A percentile compares a stretch with the other conserved stretches of the same genome.
Conservation (phyloP, 2,329 filamentous ascomycete genomes). For the Ceratocystis huliohia region DNA sequence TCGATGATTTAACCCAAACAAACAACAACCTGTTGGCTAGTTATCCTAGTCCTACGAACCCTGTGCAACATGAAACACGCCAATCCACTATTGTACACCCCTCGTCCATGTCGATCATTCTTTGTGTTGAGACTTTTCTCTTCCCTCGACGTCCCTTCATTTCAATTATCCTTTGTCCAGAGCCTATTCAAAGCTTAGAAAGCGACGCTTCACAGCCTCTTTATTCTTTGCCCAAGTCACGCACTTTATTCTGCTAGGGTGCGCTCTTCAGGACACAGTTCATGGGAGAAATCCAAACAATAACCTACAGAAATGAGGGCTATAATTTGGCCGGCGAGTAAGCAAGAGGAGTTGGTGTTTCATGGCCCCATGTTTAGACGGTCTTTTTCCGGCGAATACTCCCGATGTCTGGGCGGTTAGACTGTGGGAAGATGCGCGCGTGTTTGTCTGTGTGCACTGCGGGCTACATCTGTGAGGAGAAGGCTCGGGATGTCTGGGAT, state of each 20-base stretch:
- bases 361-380: neutral
- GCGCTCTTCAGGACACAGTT: neutral
- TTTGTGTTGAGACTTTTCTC: neutral
- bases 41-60: neutral
- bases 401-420: neutral
- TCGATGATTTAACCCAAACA: neutral
- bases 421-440: neutral
- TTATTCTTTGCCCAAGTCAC: neutral
- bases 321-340: neutral
- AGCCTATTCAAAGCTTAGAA: too few relatives aligned
- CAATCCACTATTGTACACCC: neutral
- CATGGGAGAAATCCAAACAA: neutral
- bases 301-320: neutral
- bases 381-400: neutral
- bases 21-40: neutral
- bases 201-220: neutral
- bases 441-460: neutral
- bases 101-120: constrained; percentile 10
- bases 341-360: neutral
- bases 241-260: neutral
- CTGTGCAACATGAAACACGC: constrained; percentile 8
- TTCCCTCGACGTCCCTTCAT: neutral
- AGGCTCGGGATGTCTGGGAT: neutral
- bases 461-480: neutral
- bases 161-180: neutral